Base-by-base conservation (phyloP, 139 green algal species). In the Dunaliella primolecta region DNA sequence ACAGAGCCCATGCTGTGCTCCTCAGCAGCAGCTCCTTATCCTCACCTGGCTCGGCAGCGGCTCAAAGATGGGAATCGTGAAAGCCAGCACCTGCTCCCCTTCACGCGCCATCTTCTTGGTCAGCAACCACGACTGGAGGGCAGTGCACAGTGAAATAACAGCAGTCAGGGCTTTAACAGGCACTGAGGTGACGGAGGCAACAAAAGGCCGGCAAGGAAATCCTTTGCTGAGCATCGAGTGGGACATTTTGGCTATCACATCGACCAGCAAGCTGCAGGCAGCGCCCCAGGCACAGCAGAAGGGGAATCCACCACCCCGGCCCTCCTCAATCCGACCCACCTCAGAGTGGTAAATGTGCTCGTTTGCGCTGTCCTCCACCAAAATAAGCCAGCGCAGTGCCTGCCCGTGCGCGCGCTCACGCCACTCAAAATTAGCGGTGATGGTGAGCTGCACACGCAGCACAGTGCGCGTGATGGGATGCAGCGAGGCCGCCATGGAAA, bases 51-150 rank as follows among this genome's bases (percentile, higher is more conserved):
- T 36, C 70, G 97, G 97, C 75, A 99, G 92, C 3, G 97, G 97
- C 93, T 99, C 97, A 74, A 95, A 95, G 80, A 99, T 96, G 71
- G 97, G 97, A 81, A 99, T 98, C 71, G 95, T 98, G 91, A 99
- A 99, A 36, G 91, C 89, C 38, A 99, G 79, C 32, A 85, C 88
- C 84, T 98, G 95, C 24, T 83, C 74, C 11, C 87, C 84, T 82
- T 96, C 91, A 11, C 86, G 84, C 23, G 80, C 91, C 92, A 96
- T 96, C 82, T 96, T 96, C 85, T 97, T 97, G 31, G 93, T 98
- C 78, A 99, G 90, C 75, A 89, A 89, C 93, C 97, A 98, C 3
- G 88, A 90, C 92, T 98, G 95, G 11, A 77, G 11, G 46, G n/a
- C n/a, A n/a, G 21, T 24, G n/a, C 27, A 80, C 32, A 35, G 75